Percentiles rank a stretch among this genome's conserved stretches.
phyloP scores from a whole-genome alignment of 2,329 filamentous ascomycete species.

The Alternaria sp. region DNA sequence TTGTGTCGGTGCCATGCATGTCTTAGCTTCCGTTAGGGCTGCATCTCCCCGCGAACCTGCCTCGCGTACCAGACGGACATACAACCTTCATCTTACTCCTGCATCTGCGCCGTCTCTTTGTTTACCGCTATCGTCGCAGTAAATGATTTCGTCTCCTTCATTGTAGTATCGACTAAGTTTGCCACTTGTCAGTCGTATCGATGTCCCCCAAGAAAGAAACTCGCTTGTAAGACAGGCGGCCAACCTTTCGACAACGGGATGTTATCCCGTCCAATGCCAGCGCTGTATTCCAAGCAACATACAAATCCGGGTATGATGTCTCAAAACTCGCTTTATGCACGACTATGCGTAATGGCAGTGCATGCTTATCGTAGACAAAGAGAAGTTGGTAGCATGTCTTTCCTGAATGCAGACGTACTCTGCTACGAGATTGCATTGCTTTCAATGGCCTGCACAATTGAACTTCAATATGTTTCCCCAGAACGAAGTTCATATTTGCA shows the following conservation, averaged over 20 bases:
- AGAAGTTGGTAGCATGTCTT: not conserved
- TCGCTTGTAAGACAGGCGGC: not conserved
- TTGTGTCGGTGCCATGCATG: slow-evolving; percentile 25
- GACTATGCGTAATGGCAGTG: not conserved
- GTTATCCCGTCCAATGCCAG: slow-evolving; percentile 1
- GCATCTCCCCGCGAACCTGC: slow-evolving; percentile 28
- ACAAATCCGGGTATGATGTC: not conserved
- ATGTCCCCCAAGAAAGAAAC: not conserved
- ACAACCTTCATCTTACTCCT: not conserved
- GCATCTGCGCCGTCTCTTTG: not conserved
- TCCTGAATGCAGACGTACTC: not conserved
- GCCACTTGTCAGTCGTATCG: not conserved
- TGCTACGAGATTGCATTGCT: not conserved
- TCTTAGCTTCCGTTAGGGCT: slow-evolving; percentile 33
- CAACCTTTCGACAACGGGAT: not conserved
- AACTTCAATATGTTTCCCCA: not conserved
- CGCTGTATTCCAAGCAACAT: not conserved
- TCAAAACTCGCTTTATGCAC: not conserved
- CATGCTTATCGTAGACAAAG: not conserved
- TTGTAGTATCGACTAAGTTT: not conserved
- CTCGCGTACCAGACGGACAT: not conserved
- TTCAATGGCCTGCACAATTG: not conserved
- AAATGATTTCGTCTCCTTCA: too few species aligned
- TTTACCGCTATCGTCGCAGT: not conserved
- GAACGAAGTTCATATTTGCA: not conserved